These are phyloP conservation scores for Pseudogymnoascus sp. DNA, from an alignment of 2,329 filamentous ascomycete species.

Conservation along the genomic window DNA sequence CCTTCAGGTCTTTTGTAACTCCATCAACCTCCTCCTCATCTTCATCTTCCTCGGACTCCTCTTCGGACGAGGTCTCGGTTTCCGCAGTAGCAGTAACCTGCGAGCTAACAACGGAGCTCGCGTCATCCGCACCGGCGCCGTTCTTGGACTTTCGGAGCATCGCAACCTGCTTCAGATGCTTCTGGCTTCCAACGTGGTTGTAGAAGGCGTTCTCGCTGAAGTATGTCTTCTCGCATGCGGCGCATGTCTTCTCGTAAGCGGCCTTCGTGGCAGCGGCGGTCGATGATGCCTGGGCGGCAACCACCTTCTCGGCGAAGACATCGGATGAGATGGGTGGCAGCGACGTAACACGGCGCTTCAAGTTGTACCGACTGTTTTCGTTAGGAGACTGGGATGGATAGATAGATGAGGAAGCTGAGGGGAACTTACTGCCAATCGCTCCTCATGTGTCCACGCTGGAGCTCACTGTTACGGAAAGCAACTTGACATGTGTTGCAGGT, in stretches of 20 bases:
- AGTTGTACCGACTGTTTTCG: conserved; percentile 70
- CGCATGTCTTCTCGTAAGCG: conserved; percentile 76
- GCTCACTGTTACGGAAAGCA: conserved; percentile 86
- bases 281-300: conserved; percentile 79
- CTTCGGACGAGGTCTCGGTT: conserved; percentile 52
- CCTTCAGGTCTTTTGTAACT: conserved; percentile 30
- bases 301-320: conserved; percentile 89
- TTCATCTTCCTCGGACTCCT: conserved; percentile 66
- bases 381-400: conserved; percentile 18
- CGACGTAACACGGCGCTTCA: conserved; percentile 87
- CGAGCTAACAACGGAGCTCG: conserved; percentile 70
- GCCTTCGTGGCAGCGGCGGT: conserved; percentile 81
- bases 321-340: conserved; percentile 87
- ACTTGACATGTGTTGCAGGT: conserved; percentile 98
- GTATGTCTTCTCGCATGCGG: conserved; percentile 81
- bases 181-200: conserved; percentile 86
- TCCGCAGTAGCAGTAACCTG: conserved; percentile 27
- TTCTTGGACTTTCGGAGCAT: conserved; percentile 33
- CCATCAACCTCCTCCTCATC: conserved; percentile 72
- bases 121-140: conserved; percentile 48
- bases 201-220: conserved; percentile 93
- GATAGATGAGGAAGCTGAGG: conserved; percentile 8
- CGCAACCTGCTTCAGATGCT: conserved; percentile 67
- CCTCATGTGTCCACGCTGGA: conserved; percentile 94
- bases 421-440: conserved; percentile 90